A percentile compares a stretch with the other conserved stretches of the same genome.
Conservation (phyloP, 768 basidiomycete species). For the Termitomyces sp. region DNA sequence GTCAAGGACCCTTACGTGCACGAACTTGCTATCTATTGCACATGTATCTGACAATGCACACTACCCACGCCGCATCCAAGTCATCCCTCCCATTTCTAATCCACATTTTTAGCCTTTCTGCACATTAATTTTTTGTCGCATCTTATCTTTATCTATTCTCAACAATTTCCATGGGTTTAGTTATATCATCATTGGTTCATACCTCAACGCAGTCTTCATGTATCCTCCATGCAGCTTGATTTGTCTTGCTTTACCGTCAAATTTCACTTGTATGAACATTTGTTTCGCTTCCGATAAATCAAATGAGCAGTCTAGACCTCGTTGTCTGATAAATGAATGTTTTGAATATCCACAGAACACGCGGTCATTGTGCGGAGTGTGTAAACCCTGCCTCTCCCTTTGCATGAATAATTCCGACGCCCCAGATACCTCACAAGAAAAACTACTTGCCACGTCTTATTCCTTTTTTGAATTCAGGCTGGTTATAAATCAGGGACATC, state of each 20-base stretch:
- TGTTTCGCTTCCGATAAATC: background rate
- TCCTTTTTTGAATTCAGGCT: background rate
- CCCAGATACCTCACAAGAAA: background rate
- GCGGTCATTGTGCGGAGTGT: background rate
- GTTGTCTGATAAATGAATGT: background rate
- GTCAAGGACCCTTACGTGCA: slow-evolving; percentile 6
- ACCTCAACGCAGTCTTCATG: slow-evolving; percentile 8
- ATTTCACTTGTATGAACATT: slow-evolving; percentile 5
- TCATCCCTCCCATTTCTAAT: background rate
- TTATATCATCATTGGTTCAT: slow-evolving; percentile 7
- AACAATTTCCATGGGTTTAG: background rate
- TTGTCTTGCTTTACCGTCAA: slow-evolving; percentile 11
- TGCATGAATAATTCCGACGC: background rate
- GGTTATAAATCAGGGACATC: background rate
- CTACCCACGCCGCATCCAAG: slow-evolving; percentile 8
- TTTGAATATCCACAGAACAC: background rate
- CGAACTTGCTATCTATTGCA: slow-evolving; percentile 12
- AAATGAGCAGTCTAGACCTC: background rate
- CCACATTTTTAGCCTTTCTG: slow-evolving; percentile 2
- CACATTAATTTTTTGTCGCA: slow-evolving; percentile 7
- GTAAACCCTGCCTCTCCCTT: background rate
- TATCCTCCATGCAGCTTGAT: slow-evolving; percentile 9
- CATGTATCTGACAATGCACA: slow-evolving; percentile 13
- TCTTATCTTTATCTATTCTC: slow-evolving; percentile 6
- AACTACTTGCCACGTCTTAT: background rate